Conservation (phyloP, 2,329 filamentous ascomycete genomes). For the Colletotrichum sp. region DNA sequence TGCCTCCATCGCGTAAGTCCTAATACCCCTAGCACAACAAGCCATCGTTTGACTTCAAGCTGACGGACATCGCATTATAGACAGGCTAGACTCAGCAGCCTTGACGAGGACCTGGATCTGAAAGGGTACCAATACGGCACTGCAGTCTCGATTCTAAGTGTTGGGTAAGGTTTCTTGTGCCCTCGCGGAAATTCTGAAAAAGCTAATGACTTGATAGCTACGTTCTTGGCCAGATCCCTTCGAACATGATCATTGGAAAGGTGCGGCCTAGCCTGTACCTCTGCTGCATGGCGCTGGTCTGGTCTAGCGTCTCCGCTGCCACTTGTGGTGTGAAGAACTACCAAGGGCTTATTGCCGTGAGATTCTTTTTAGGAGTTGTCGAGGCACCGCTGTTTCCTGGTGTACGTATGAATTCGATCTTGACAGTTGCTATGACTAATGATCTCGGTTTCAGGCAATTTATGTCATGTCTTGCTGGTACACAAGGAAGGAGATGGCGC, state of each 20-base stretch:
- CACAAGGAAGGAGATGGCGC: constrained; percentile 27
- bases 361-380: constrained; percentile 22
- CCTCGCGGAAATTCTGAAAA: rapidly evolving
- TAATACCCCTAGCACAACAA: rapidly evolving
- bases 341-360: constrained; percentile 20
- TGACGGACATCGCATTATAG: not conserved
- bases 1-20: constrained; percentile 22
- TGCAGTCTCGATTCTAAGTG: constrained; percentile 28
- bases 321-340: constrained; percentile 23
- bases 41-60: rapidly evolving
- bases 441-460: not conserved
- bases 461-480: constrained; percentile 29
- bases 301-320: constrained; percentile 23
- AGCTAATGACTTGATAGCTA: not conserved
- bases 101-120: constrained; percentile 29
- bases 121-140: constrained; percentile 27
- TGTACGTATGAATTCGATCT: not conserved
- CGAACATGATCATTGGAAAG: constrained; percentile 24
- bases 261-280: constrained; percentile 22
- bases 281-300: constrained; percentile 20
- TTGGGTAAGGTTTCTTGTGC: constrained; percentile 15
- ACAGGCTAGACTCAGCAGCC: constrained; percentile 25
- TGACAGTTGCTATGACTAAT: not conserved
- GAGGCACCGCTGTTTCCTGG: constrained; percentile 24
- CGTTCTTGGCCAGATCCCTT: constrained; percentile 22